Base-by-base conservation (phyloP, 2,329 filamentous ascomycete genomes). In the Fusarium paranaense region DNA sequence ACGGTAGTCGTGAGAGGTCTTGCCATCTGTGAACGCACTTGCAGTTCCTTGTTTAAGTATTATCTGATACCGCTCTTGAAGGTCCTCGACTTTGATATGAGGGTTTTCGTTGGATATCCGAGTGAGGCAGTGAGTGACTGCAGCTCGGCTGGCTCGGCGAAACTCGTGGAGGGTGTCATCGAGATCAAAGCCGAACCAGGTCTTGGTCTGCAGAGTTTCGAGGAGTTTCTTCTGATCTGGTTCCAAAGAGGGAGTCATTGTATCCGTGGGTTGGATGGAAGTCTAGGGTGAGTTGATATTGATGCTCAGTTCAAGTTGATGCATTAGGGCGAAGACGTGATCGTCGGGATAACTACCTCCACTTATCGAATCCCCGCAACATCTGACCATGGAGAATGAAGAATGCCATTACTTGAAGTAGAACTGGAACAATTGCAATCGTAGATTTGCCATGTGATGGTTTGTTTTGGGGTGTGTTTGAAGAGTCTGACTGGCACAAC, bases 111-210 rank as follows among this genome's bases (percentile, higher is more conserved):
- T 66, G 4, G 69, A 62, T 16, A 87, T 81, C 7, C 58, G 40
- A 1, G 69, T 61, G 6, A 87, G 80, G 6, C 83, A 80, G 6
- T 70, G 42, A 1, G 70, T 64, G 2, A 81, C 82, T 3, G 86
- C 86, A 6, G 71, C 62, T 1, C 71, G 66, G 1, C 85, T 86
- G 13, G 83, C 83, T 20, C 73, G 79, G 58, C 84, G 84, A 58
- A 87, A 87, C 54, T 85, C 81, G 66, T 87, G 86, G 1, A 88
- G 77, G 0, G 85, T 87, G 70, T 87, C 85, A 64, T 87, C 86
- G 7, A 88, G 82, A 45, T 87, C 86, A 62, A 88, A 87, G 1
- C 82, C 84, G 40, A 86, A 81, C 84, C 85, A 87, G 1, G 62
- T 37, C 64, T 76, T 82, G 1, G 40, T 20, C 9, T 60, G 40